Percentiles rank a stretch among this genome's conserved stretches.
Evolutionary conservation across 164 flowering plant genomes (phyloP).

Genomic region (Paratinospora sagittata): DNA sequence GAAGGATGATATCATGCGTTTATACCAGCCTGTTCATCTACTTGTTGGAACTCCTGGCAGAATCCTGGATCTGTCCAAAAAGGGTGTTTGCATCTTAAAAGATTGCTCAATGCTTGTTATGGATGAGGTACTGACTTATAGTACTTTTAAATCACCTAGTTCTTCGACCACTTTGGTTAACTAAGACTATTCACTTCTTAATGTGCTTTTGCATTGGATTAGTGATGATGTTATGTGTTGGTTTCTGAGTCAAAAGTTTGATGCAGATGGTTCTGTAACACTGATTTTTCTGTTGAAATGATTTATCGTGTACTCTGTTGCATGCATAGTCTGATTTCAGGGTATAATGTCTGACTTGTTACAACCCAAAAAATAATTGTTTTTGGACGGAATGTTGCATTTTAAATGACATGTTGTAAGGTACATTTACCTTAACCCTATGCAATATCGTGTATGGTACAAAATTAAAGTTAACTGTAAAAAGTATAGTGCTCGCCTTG

Average conservation of each 20-base stretch:
- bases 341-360: too few species aligned
- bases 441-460: background rate
- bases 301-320: background rate
- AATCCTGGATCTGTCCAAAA: constrained; percentile 86
- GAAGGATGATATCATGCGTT: constrained; percentile 97
- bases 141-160: background rate
- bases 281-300: background rate
- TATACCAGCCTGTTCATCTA: constrained; percentile 94
- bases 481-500: too few species aligned
- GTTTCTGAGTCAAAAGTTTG: background rate
- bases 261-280: background rate
- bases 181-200: background rate
- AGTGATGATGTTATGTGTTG: background rate
- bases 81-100: constrained; percentile 81
- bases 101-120: constrained; percentile 86
- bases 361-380: too few species aligned
- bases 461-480: too few species aligned
- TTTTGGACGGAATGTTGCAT: background rate
- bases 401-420: background rate
- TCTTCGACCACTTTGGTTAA: background rate
- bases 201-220: background rate
- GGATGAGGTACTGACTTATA: constrained; percentile 73
- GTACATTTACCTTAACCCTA: background rate
- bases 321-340: too few species aligned
- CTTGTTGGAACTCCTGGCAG: constrained; percentile 99